Percentiles rank a stretch among this genome's conserved stretches.
These are phyloP conservation scores for Metarhizium album DNA, from an alignment of 2,329 filamentous ascomycete species.

Conservation along the genomic window DNA sequence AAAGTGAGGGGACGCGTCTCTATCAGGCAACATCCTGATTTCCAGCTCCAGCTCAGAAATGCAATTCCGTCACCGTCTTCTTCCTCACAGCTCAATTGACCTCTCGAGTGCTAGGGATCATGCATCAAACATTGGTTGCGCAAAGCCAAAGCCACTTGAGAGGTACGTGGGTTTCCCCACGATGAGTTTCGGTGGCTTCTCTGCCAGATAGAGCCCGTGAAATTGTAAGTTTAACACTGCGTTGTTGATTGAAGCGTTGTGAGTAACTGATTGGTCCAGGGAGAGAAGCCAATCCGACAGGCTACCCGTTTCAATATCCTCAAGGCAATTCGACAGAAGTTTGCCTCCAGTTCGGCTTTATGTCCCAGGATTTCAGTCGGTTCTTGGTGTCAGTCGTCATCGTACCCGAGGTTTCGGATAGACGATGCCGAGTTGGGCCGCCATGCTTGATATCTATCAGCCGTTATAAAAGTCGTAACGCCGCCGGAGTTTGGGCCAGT, in stretches of 20 bases:
- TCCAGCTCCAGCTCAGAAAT: neutral
- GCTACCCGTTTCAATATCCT: neutral
- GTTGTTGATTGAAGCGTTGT: neutral
- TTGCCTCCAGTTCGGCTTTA: neutral
- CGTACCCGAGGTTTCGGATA: too few relatives aligned
- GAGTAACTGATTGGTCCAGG: neutral
- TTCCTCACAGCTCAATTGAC: neutral
- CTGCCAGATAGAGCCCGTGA: neutral
- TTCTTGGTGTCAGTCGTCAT: neutral
- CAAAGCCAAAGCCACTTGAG: neutral
- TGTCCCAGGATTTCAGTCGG: neutral
- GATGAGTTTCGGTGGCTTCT: neutral
- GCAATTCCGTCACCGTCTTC: neutral
- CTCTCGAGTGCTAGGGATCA: neutral
- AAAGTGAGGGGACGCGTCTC: conserved; percentile 11
- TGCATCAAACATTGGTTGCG: neutral
- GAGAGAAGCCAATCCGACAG: neutral
- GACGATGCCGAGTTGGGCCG: too few relatives aligned
- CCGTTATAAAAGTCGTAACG: too few relatives aligned
- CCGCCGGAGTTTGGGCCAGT: neutral
- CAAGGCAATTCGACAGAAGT: neutral
- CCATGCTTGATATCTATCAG: too few relatives aligned
- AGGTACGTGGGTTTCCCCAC: neutral
- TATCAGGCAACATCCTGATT: neutral
- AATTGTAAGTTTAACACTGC: neutral